phyloP scores from a whole-genome alignment of 805 yeast species.

The Barnettozyma sucrosica region DNA sequence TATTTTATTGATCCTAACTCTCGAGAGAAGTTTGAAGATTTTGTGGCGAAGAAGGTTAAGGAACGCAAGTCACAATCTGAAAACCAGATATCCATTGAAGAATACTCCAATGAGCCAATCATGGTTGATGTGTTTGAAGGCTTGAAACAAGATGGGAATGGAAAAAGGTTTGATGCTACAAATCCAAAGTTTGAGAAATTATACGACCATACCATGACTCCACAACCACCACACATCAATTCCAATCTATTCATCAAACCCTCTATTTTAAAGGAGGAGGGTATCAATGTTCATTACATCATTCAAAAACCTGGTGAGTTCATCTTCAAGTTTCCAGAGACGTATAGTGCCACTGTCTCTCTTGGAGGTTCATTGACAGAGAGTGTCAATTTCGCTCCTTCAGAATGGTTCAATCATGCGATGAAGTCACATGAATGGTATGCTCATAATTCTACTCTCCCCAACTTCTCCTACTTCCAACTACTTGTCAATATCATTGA shows the following conservation, averaged over 20 bases:
- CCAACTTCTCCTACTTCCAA: slow-evolving; percentile 46
- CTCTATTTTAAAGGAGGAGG: slow-evolving; percentile 36
- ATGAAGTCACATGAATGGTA: slow-evolving; percentile 48
- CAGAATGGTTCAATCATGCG: slow-evolving; percentile 45
- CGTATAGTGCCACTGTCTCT: slow-evolving; percentile 46
- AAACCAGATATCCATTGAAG: background rate
- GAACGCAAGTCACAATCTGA: slow-evolving; percentile 10
- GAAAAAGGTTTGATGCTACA: slow-evolving; percentile 12
- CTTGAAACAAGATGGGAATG: slow-evolving; percentile 12
- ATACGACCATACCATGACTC: slow-evolving; percentile 10
- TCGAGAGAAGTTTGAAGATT: slow-evolving; percentile 45
- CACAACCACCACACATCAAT: slow-evolving; percentile 25
- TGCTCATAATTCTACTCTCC: slow-evolving; percentile 39
- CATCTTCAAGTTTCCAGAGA: slow-evolving; percentile 50
- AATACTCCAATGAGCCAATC: slow-evolving; percentile 12
- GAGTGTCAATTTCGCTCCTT: slow-evolving; percentile 50
- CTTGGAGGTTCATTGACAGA: slow-evolving; percentile 55
- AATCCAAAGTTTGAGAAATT: slow-evolving; percentile 18
- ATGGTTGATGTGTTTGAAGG: slow-evolving; percentile 19
- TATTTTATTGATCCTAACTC: slow-evolving; percentile 56
- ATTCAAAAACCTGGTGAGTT: slow-evolving; percentile 60
- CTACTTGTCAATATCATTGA: slow-evolving; percentile 41
- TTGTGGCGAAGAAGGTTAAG: slow-evolving; percentile 42
- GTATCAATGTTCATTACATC: slow-evolving; percentile 41
- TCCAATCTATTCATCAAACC: slow-evolving; percentile 48